phyloP scores from a whole-genome alignment of 2,329 filamentous ascomycete genomes.

The Amauroascus niger region DNA sequence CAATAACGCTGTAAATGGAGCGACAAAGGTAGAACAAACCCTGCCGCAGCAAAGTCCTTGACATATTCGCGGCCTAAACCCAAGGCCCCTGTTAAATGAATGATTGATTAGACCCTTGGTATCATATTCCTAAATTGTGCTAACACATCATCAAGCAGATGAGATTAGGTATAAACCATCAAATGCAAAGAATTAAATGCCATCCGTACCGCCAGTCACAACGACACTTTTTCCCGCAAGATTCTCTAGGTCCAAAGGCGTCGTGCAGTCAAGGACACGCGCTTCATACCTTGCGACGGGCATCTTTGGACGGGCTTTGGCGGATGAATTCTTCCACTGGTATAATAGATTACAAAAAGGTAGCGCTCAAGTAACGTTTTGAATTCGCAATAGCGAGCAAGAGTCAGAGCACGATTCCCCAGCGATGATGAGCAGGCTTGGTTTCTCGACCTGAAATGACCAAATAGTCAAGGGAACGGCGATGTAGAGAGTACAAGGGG shows the following conservation, averaged over 20 bases:
- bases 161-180: too few relatives aligned
- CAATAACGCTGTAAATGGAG: not conserved
- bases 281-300: slow-evolving; percentile 6
- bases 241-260: slow-evolving; percentile 5
- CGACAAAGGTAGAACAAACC: slow-evolving; percentile 1
- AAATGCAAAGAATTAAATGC: not conserved
- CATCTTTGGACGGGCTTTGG: slow-evolving; percentile 3
- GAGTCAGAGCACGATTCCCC: too few relatives aligned
- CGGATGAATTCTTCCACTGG: not conserved
- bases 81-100: slow-evolving; percentile 6
- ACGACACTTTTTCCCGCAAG: slow-evolving; percentile 13
- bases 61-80: slow-evolving; percentile 14
- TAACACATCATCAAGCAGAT: not conserved
- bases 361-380: not conserved
- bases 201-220: slow-evolving; percentile 14
- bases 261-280: slow-evolving; percentile 7
- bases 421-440: too few relatives aligned
- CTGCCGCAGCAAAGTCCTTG: slow-evolving; percentile 9
- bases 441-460: too few relatives aligned
- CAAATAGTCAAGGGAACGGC: too few relatives aligned
- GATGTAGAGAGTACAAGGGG: too few relatives aligned
- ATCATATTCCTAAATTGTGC: not conserved
- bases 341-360: not conserved
- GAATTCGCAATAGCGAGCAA: not conserved
- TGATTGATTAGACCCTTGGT: not conserved